phyloP scores from a whole-genome alignment of 257 asterid species.

The Eucommia ulmoides region DNA sequence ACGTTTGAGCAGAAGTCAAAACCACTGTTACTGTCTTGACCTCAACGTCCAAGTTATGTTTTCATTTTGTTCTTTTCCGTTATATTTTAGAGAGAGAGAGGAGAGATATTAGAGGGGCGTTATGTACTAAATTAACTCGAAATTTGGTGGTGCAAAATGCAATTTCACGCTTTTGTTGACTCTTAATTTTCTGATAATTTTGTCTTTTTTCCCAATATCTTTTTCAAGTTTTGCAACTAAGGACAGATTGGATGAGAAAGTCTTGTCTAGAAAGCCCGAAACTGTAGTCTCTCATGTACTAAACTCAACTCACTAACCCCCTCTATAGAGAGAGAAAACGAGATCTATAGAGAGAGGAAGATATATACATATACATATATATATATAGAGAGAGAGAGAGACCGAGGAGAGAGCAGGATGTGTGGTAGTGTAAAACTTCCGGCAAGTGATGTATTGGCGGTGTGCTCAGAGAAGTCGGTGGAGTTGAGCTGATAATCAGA shows the following conservation, averaged over 20 bases:
- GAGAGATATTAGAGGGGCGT: slow-evolving; percentile 11
- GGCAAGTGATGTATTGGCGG: slow-evolving; percentile 8
- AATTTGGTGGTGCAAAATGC: background rate
- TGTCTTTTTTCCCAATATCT: slow-evolving; percentile 4
- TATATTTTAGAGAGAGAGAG: slow-evolving; percentile 5
- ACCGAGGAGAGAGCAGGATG: too few species aligned
- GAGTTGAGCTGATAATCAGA: background rate
- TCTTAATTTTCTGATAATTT: background rate
- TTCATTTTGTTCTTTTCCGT: background rate
- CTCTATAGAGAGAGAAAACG: slow-evolving; percentile 2
- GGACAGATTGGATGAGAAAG: slow-evolving; percentile 5
- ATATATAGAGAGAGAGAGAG: background rate
- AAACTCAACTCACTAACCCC: slow-evolving; percentile 14
- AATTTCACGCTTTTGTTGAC: background rate
- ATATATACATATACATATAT: too few species aligned
- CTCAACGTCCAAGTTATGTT: background rate
- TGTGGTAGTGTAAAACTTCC: slow-evolving; percentile 6
- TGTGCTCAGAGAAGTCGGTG: background rate
- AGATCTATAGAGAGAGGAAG: background rate
- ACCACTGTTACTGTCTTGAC: background rate
- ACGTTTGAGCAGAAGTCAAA: background rate
- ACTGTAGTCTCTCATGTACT: slow-evolving; percentile 7
- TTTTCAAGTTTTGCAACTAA: slow-evolving; percentile 15
- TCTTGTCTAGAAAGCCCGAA: slow-evolving; percentile 10
- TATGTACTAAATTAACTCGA: background rate